Percentiles rank a stretch among this genome's conserved stretches.
These are phyloP conservation scores for Venturia aucupariae DNA, from an alignment of 2,329 filamentous ascomycete species.

Conservation along the genomic window DNA sequence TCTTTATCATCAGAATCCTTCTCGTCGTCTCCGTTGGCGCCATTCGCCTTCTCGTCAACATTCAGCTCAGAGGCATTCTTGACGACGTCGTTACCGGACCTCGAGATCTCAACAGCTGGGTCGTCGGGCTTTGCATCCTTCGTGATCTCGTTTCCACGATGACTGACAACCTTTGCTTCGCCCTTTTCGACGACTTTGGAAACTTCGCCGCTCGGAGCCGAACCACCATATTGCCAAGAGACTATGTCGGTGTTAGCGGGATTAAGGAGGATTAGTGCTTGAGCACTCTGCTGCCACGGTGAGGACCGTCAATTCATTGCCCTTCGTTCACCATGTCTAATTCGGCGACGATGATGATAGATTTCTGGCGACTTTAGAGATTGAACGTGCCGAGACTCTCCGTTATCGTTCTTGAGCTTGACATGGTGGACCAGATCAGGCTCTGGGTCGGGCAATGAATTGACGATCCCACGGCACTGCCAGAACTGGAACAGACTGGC, in stretches of 20 bases:
- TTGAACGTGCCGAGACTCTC: not conserved
- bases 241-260: conserved; percentile 34
- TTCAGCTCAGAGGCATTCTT: conserved; percentile 53
- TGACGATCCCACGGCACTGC: not conserved
- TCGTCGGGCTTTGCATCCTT: conserved; percentile 53
- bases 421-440: not conserved
- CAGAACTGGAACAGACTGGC: not conserved
- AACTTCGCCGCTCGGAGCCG: conserved; percentile 48
- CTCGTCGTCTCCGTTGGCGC: conserved; percentile 20
- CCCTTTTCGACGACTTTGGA: conserved; percentile 48
- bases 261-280: not conserved
- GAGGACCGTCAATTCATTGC: not conserved
- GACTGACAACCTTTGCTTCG: conserved; percentile 51
- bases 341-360: not conserved
- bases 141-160: conserved; percentile 55
- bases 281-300: not conserved
- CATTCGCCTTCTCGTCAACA: conserved; percentile 35
- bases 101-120: conserved; percentile 50
- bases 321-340: not conserved
- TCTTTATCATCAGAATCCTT: conserved; percentile 23
- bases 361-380: not conserved
- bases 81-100: conserved; percentile 55
- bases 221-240: conserved; percentile 52
- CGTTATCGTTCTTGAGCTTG: not conserved
- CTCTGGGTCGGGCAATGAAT: not conserved